Conservation (phyloP, 139 green algal species). For the Chlamydomonas asymmetrica region DNA sequence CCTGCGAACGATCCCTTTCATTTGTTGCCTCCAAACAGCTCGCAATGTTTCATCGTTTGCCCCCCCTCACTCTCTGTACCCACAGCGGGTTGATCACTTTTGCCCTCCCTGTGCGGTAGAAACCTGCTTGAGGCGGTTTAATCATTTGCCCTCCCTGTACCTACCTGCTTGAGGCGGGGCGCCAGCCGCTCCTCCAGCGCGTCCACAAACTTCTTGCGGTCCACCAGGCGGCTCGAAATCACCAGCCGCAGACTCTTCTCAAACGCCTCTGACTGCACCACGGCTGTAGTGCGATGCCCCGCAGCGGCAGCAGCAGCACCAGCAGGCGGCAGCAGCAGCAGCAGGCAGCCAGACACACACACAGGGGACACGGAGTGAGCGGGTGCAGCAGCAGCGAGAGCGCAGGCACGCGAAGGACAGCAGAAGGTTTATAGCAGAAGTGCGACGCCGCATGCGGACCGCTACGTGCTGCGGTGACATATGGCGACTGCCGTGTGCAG, state of each 20-base stretch:
- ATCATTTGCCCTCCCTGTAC: background rate
- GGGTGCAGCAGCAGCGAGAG: background rate
- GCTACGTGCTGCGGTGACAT: too few relatives aligned
- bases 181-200: conserved; percentile 58
- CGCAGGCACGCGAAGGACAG: too few relatives aligned
- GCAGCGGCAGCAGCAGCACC: too few relatives aligned
- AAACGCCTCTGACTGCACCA: conserved; percentile 35
- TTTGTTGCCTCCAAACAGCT: background rate
- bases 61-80: background rate
- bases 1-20: background rate
- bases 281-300: conserved; percentile 39
- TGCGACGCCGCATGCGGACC: too few relatives aligned
- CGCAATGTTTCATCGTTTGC: background rate
- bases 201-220: conserved; percentile 57
- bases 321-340: too few relatives aligned
- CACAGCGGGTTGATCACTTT: background rate
- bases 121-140: too few relatives aligned
- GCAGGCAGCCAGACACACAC: too few relatives aligned
- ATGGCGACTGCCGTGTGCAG: too few relatives aligned
- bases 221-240: conserved; percentile 59
- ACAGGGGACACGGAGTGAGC: background rate
- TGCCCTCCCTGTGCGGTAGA: background rate
- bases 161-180: conserved; percentile 43
- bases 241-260: conserved; percentile 72
- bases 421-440: too few relatives aligned